These are phyloP conservation scores for Funneliformis geosporum DNA, from an alignment of 192 early-diverging fungal species.

Conservation along the genomic window DNA sequence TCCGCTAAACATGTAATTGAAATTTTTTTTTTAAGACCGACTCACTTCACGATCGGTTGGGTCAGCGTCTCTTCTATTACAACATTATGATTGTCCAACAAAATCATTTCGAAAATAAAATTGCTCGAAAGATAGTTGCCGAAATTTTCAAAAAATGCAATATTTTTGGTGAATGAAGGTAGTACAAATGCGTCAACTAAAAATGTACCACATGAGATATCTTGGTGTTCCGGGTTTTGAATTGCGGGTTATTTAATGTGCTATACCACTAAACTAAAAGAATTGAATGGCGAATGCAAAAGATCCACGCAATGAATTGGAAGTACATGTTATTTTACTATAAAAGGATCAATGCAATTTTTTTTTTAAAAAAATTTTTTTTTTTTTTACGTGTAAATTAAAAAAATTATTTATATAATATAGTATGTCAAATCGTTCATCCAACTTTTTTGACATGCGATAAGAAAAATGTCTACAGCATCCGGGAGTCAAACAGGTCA, in stretches of 20 bases:
- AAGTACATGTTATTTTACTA: not conserved
- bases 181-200: too few species aligned
- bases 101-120: constrained; percentile 48
- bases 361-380: not conserved
- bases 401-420: not conserved
- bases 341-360: not conserved
- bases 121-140: too few species aligned
- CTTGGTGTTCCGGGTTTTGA: too few species aligned
- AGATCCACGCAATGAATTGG: too few species aligned
- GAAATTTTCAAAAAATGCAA: too few species aligned
- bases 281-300: too few species aligned
- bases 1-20: not conserved
- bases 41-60: constrained; percentile 55
- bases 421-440: not conserved
- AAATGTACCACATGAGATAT: too few species aligned
- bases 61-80: constrained; percentile 59
- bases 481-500: not conserved
- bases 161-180: too few species aligned
- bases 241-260: too few species aligned
- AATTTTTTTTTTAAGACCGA: not conserved
- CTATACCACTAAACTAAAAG: too few species aligned
- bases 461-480: not conserved
- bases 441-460: not conserved
- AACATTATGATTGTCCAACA: constrained; percentile 64
- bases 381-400: not conserved